Base-by-base conservation (phyloP, 2,329 filamentous ascomycete species). In the Saccharata proteae region DNA sequence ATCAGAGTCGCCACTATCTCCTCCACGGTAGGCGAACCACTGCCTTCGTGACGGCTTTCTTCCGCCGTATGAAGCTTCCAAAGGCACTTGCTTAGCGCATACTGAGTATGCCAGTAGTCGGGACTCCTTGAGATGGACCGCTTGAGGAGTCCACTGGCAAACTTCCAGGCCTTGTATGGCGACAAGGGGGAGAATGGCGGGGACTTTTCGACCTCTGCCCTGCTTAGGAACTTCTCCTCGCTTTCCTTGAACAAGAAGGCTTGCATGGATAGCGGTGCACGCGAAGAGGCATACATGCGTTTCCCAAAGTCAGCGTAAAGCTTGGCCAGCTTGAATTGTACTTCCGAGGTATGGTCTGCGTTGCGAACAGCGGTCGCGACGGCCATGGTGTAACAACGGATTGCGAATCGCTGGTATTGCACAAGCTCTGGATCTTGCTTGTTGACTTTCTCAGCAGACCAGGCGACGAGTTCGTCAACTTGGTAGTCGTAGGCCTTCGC, bases 391-490 rank as follows among this genome's bases (percentile, higher is more conserved):
- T 72, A 74, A 49, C 82, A 88, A 52, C 93, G 83, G 26, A 93
- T 86, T 1, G 83, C 77, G 44, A 74, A 74, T 18, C 83, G 73
- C 51, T 93, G 83, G 38, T 80, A 71, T 30, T 73, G 74, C 15
- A 84, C 69, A 26, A 93, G 57, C 36, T 92, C 83, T 4, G 64
- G 60, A 34, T 80, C 75, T 44, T 80, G 78, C 49, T 80, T 88
- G 56, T 93, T 93, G 57, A 93, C 77, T 55, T 92, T 93, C 43
- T 93, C 84, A 1, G 84, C 81, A 13, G 78, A 80, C 85, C 85
- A 93, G 4, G 86, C 71, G 4, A 92, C 80, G 5, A 77, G 74
- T 52, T 93, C 85, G 40, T 93, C 85, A 10, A 93, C 62, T 45
- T 92, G 84, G 30, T 82, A 79, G 53, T 93, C 85, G 46, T 84